Percentiles rank a stretch among this genome's conserved stretches.
Evolutionary conservation across 2,329 filamentous ascomycete genomes (phyloP).

Genomic region (Atkinsonella texensis): DNA sequence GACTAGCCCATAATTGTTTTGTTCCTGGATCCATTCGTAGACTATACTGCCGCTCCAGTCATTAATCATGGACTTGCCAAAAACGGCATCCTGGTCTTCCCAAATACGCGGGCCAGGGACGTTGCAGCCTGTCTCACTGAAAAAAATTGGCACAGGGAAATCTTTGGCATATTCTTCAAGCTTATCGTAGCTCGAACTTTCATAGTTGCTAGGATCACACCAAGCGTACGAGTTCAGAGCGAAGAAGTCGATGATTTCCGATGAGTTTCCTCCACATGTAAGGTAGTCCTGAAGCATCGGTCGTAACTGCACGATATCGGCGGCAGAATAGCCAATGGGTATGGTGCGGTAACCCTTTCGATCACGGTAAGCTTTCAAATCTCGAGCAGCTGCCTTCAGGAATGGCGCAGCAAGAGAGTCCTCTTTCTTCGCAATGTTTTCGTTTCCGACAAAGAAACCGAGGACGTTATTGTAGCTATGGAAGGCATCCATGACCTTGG

Average conservation of each 20-base stretch:
- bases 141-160: slow-evolving; percentile 78
- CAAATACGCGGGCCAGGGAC: slow-evolving; percentile 48
- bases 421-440: slow-evolving; percentile 57
- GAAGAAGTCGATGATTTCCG: slow-evolving; percentile 71
- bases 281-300: slow-evolving; percentile 59
- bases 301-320: slow-evolving; percentile 61
- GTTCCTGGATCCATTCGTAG: slow-evolving; percentile 83
- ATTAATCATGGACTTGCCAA: slow-evolving; percentile 58
- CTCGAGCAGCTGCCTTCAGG: slow-evolving; percentile 68
- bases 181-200: slow-evolving; percentile 54
- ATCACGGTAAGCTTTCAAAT: slow-evolving; percentile 73
- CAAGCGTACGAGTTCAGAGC: slow-evolving; percentile 77
- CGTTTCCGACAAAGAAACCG: slow-evolving; percentile 81
- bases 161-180: slow-evolving; percentile 54
- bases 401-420: slow-evolving; percentile 60
- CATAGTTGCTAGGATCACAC: slow-evolving; percentile 51
- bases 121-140: slow-evolving; percentile 83
- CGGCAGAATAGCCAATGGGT: slow-evolving; percentile 77
- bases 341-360: slow-evolving; percentile 67
- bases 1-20: slow-evolving; percentile 72
- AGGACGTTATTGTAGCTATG: slow-evolving; percentile 67
- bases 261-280: slow-evolving; percentile 59
- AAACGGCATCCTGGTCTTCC: slow-evolving; percentile 64
- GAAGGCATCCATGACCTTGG: slow-evolving; percentile 65
- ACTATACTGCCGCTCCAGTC: slow-evolving; percentile 68